Percentiles rank a stretch among this genome's conserved stretches.
Conservation (phyloP, 257 asterid genomes). For the Plantago ovata region DNA sequence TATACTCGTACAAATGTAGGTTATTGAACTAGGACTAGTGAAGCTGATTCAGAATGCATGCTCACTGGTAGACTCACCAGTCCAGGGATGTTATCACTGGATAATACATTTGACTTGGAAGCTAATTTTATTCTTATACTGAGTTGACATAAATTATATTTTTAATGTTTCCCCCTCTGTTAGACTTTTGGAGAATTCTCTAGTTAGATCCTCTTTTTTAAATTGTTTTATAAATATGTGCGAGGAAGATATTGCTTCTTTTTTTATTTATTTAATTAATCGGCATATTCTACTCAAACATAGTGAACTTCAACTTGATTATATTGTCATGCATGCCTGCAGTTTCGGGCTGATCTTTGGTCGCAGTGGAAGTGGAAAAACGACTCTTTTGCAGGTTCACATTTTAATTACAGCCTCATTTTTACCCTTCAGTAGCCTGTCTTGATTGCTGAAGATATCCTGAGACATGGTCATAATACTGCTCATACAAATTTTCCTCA, state of each 20-base stretch:
- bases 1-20: too few species aligned
- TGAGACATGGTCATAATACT: constrained; percentile 12
- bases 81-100: too few species aligned
- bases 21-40: background rate
- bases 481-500: constrained; percentile 19
- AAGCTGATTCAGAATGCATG: constrained; percentile 5
- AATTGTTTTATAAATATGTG: constrained; percentile 7
- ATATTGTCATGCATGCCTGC: constrained; percentile 20
- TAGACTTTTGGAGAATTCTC: constrained; percentile 3
- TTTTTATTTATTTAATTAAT: background rate
- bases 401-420: constrained; percentile 6
- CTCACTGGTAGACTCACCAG: too few species aligned
- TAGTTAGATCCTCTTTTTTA: background rate
- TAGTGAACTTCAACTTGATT: constrained; percentile 15
- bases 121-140: too few species aligned
- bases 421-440: background rate
- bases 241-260: constrained; percentile 8
- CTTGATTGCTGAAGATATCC: constrained; percentile 4
- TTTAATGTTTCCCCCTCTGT: constrained; percentile 4
- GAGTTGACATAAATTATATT: background rate
- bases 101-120: too few species aligned
- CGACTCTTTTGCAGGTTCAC: constrained; percentile 86
- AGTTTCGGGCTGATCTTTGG: constrained; percentile 89
- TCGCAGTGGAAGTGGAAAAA: constrained; percentile 95
- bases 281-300: background rate